Base-by-base conservation (phyloP, 2,329 filamentous ascomycete genomes). In the Ceratocystis albifundus region DNA sequence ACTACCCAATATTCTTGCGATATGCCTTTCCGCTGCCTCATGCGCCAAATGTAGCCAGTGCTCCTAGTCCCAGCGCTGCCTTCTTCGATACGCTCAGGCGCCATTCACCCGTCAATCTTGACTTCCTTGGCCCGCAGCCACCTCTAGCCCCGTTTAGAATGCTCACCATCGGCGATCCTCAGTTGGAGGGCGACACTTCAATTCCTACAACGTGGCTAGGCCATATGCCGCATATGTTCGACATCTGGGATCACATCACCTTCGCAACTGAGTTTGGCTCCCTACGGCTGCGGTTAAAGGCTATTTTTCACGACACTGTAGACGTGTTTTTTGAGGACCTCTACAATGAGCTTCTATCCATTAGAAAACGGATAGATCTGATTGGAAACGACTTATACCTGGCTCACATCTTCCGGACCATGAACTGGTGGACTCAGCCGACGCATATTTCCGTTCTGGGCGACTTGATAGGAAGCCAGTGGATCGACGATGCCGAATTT, bases 311-410 rank as follows among this genome's bases (percentile, higher is more conserved):
- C 73, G 83, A 86, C 69, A 68, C 82, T 0, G 75, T 87, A 65
- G 84, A 87, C 70, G 76, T 90, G 44, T 78, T 80, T 69, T 79
- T 84, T 68, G 81, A 87, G 67, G 91, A 96, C 74, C 76, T 91
- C 1, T 85, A 85, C 5, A 82, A 84, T 70, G 80, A 86, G 20
- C 70, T 92, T 62, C 80, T 85, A 70, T 86, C 85, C 0, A 78
- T 82, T 63, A 83, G 89, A 70, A 99, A 99, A 77, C 82, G 84
- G 20, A 75, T 99, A 70, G 94, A 99, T 75, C 82, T 96, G 1
- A 84, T 91, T 72, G 94, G 94, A 3, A 99, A 99, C 75, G 94
- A 99, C 76, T 89, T 86, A 72, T 99, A 97, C 75, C 83, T 99
- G 41, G 90, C 89, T 22, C 94, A 99, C 74, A 91, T 96, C 67